phyloP scores from a whole-genome alignment of 139 green algal genomes.

The Mesostigma viride region DNA sequence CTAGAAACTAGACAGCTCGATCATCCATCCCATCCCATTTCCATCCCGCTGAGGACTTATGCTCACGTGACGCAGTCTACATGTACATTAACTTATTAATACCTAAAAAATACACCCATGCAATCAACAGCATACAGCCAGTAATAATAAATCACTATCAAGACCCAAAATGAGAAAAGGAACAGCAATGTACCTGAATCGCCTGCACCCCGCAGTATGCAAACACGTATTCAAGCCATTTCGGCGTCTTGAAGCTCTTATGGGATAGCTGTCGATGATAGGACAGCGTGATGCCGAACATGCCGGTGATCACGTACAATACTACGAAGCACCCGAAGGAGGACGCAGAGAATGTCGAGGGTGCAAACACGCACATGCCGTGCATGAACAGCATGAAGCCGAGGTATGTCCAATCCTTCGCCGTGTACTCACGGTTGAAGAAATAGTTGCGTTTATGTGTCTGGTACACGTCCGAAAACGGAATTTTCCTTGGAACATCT shows the following conservation, averaged over 20 bases:
- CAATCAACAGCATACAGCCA: too few relatives aligned
- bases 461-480: too few relatives aligned
- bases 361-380: constrained; percentile 15
- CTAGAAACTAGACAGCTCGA: too few relatives aligned
- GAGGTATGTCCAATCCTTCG: neutral
- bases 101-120: too few relatives aligned
- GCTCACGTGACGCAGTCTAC: too few relatives aligned
- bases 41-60: too few relatives aligned
- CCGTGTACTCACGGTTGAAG: neutral
- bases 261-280: constrained; percentile 88
- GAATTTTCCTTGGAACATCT: too few relatives aligned
- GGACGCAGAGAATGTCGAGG: constrained; percentile 36
- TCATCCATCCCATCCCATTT: too few relatives aligned
- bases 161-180: too few relatives aligned
- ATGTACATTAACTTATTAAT: too few relatives aligned
- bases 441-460: neutral
- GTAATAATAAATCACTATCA: too few relatives aligned
- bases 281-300: constrained; percentile 87
- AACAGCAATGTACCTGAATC: constrained; percentile 57
- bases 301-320: constrained; percentile 85
- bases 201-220: constrained; percentile 94
- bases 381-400: neutral
- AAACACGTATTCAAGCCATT: constrained; percentile 96
- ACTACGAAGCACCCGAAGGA: constrained; percentile 68
- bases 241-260: constrained; percentile 78